A percentile compares a stretch with the other conserved stretches of the same genome.
Evolutionary conservation across 2,329 filamentous ascomycete species (phyloP).

Genomic region (Chrysoporthe austroafricana): DNA sequence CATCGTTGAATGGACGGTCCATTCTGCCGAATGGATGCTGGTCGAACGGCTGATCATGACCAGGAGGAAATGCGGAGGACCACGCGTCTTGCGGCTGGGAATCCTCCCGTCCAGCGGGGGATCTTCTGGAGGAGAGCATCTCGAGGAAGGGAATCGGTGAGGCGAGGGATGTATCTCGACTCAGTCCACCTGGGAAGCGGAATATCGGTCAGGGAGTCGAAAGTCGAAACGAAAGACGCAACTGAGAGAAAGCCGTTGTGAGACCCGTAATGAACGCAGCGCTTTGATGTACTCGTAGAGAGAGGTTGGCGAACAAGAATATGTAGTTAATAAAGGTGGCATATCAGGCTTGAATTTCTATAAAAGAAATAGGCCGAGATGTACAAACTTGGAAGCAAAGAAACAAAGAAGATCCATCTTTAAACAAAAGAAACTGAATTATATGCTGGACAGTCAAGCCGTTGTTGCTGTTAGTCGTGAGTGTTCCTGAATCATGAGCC

Average conservation of each 20-base stretch:
- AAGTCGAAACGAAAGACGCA: background rate
- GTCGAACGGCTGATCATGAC: conserved; percentile 8
- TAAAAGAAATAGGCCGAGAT: conserved; percentile 1
- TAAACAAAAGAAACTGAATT: background rate
- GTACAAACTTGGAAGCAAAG: background rate
- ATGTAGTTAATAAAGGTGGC: background rate
- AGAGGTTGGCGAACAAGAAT: background rate
- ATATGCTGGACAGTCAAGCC: background rate
- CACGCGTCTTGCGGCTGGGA: background rate
- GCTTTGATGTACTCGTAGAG: background rate
- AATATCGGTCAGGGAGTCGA: background rate
- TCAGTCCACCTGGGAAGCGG: background rate
- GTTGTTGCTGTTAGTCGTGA: background rate
- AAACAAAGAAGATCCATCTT: background rate
- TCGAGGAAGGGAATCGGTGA: background rate
- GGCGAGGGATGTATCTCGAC: too few species aligned
- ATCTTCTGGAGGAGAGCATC: conserved; percentile 7
- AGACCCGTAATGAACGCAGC: background rate
- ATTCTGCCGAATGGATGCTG: conserved; percentile 8
- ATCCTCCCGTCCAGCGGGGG: background rate
- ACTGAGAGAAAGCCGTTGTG: background rate
- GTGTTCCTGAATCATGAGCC: conserved; percentile 2
- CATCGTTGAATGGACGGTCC: background rate
- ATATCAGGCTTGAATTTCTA: background rate
- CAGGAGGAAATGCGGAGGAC: conserved; percentile 8